phyloP scores from a whole-genome alignment of 441 rosid species.

The Pelargonium cotyledonis region DNA sequence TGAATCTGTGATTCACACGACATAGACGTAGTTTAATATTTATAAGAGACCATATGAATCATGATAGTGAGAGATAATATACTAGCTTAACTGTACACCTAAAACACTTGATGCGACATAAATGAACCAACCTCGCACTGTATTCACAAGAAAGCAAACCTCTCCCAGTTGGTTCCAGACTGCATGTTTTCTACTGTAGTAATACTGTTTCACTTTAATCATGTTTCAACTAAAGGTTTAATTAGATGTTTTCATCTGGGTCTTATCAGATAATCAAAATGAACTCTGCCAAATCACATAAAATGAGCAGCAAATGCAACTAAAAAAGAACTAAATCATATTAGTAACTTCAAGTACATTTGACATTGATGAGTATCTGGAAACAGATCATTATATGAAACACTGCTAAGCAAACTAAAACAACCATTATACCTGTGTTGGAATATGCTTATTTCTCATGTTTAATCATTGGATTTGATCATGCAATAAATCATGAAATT shows the following conservation, averaged over 20 bases:
- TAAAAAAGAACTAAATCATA: neutral
- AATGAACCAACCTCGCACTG: neutral
- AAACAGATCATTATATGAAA: neutral
- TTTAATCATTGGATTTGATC: no score
- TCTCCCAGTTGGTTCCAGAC: neutral
- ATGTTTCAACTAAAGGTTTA: no score
- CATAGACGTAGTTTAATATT: neutral
- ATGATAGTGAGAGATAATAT: neutral
- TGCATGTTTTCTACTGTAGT: no score
- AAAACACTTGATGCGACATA: no score
- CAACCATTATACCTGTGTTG: neutral
- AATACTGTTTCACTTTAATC: no score
- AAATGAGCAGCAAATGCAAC: neutral
- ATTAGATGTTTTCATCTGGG: no score
- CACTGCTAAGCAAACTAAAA: neutral
- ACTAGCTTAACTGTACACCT: neutral
- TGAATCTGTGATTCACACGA: no score
- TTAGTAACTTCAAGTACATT: neutral
- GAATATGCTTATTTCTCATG: neutral
- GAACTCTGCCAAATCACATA: neutral
- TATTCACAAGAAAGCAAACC: neutral
- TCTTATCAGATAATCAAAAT: neutral
- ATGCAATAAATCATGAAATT: no score
- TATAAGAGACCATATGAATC: neutral
- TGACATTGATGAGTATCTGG: slow-evolving; percentile 5